These are phyloP conservation scores for Salpingoeca rosetta DNA, from an alignment of 78 protist species.

Conservation along the genomic window DNA sequence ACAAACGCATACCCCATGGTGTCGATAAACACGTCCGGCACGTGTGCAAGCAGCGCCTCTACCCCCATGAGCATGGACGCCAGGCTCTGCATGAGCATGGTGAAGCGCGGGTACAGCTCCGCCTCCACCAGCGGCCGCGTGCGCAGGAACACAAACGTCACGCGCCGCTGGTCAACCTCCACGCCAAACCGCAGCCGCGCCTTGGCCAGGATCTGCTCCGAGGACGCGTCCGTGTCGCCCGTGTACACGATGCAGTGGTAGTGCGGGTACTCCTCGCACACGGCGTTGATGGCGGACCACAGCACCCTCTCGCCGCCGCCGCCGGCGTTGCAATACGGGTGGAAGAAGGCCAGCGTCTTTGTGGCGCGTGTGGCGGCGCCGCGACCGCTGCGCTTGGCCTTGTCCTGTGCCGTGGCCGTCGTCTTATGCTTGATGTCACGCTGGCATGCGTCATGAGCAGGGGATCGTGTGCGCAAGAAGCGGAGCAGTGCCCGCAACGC, in stretches of 20 bases:
- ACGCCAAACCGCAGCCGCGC: not conserved
- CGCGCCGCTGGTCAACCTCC: not conserved
- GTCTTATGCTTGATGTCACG: not conserved
- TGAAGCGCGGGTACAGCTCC: constrained; percentile 22
- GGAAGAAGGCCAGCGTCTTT: constrained; percentile 35
- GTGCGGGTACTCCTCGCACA: not conserved
- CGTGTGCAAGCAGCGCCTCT: constrained; percentile 32
- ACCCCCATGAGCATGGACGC: constrained; percentile 23
- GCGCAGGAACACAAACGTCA: not conserved
- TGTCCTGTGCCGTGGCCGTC: not conserved
- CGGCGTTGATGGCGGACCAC: constrained; percentile 21
- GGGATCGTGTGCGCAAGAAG: not conserved
- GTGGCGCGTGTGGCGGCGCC: not conserved
- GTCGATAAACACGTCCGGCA: constrained; percentile 46
- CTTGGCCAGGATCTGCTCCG: not conserved
- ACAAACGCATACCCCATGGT: constrained; percentile 71
- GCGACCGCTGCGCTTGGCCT: too few species aligned
- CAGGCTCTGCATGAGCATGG: constrained; percentile 52
- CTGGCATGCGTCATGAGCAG: not conserved
- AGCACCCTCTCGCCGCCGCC: constrained; percentile 80
- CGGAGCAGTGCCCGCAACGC: not conserved
- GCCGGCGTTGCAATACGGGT: constrained; percentile 65
- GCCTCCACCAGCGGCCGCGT: not conserved
- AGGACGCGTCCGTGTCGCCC: constrained; percentile 15
- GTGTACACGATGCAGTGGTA: constrained; percentile 16